phyloP scores from a whole-genome alignment of 306 rosid genomes.

The Casuarina glauca region DNA sequence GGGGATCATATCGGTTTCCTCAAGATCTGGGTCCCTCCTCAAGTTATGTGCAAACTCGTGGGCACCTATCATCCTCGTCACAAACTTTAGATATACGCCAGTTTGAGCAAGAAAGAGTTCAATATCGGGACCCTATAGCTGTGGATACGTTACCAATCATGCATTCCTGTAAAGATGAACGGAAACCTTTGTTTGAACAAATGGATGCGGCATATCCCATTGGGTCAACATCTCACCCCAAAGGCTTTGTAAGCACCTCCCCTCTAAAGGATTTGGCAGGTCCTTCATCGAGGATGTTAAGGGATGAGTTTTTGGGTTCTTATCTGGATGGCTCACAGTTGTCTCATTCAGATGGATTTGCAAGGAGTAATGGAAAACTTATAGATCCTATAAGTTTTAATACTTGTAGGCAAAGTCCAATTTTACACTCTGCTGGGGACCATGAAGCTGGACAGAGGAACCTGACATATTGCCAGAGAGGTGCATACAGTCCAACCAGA shows the following conservation, averaged over 20 bases:
- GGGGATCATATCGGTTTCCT: slow-evolving; percentile 49
- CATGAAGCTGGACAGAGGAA: slow-evolving; percentile 51
- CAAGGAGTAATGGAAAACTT: slow-evolving; percentile 47
- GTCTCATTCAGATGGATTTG: slow-evolving; percentile 44
- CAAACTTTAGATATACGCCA: slow-evolving; percentile 38
- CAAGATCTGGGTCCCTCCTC: slow-evolving; percentile 36
- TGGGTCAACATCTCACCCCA: slow-evolving; percentile 50
- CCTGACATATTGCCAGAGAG: slow-evolving; percentile 33
- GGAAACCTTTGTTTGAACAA: slow-evolving; percentile 41
- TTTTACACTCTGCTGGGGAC: slow-evolving; percentile 43
- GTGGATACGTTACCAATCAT: slow-evolving; percentile 46
- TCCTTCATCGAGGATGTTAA: slow-evolving; percentile 46
- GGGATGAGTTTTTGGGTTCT: slow-evolving; percentile 48
- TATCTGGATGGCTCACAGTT: slow-evolving; percentile 40
- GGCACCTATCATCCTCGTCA: slow-evolving; percentile 36
- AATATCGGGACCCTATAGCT: slow-evolving; percentile 38
- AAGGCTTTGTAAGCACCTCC: slow-evolving; percentile 51
- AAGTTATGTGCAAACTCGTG: slow-evolving; percentile 39
- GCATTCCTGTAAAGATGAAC: slow-evolving; percentile 41
- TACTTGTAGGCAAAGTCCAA: slow-evolving; percentile 54
- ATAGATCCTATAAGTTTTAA: slow-evolving; percentile 43
- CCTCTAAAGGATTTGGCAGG: slow-evolving; percentile 47
- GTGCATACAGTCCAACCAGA: slow-evolving; percentile 53
- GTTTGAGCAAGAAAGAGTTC: slow-evolving; percentile 52
- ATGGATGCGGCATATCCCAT: slow-evolving; percentile 40